These are phyloP conservation scores for Acer yangbiense DNA, from an alignment of 345 rosid genomes.

Conservation along the genomic window DNA sequence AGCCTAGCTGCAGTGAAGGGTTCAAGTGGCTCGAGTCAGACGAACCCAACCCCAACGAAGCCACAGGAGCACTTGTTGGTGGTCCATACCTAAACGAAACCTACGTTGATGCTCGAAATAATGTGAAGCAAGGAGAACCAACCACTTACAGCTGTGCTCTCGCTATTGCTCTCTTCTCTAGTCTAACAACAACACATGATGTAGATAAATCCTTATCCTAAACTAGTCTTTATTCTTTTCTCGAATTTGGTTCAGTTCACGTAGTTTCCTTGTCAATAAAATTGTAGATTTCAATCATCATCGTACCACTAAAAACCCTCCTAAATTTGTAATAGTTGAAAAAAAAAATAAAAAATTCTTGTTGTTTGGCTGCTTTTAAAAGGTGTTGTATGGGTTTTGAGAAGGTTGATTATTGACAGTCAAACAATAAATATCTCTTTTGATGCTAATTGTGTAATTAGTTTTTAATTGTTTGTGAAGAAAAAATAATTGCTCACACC, in stretches of 20 bases:
- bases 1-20: conserved; percentile 72
- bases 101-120: conserved; percentile 62
- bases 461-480: too few relatives aligned
- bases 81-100: conserved; percentile 88
- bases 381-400: too few relatives aligned
- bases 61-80: conserved; percentile 82
- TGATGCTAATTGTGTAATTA: too few relatives aligned
- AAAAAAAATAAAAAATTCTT: too few relatives aligned
- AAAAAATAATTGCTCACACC: too few relatives aligned
- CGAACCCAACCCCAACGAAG: conserved; percentile 79
- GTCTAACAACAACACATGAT: conserved; percentile 78
- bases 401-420: too few relatives aligned
- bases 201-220: conserved; percentile 53
- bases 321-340: too few relatives aligned
- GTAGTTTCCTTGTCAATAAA: too few relatives aligned
- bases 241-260: background rate
- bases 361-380: too few relatives aligned
- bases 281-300: too few relatives aligned
- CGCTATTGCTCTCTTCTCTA: conserved; percentile 79
- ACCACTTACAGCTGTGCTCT: conserved; percentile 84
- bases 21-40: conserved; percentile 66
- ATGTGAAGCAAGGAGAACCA: conserved; percentile 81
- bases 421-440: too few relatives aligned
- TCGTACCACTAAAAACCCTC: too few relatives aligned
- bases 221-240: background rate